Evolutionary conservation across 371 early-diverging fungal species (phyloP).

Genomic region (Mortierella sp.): DNA sequence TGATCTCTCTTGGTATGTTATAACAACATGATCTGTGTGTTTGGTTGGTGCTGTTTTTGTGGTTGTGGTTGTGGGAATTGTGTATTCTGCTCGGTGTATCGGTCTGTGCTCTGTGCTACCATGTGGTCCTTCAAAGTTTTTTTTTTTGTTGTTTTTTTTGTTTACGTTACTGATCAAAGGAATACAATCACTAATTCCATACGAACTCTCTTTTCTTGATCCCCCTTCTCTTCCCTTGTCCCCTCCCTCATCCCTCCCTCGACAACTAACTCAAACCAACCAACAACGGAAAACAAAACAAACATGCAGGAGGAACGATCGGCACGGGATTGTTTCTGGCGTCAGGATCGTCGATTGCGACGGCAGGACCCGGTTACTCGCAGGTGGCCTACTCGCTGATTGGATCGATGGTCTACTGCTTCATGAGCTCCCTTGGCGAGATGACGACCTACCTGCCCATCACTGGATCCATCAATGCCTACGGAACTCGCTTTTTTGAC

Average conservation of each 20-base stretch:
- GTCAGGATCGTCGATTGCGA: slow-evolving; percentile 79
- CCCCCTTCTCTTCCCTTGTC: neutral
- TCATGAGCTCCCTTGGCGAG: slow-evolving; percentile 87
- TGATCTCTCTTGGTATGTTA: slow-evolving; percentile 79
- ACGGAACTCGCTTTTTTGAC: slow-evolving; percentile 87
- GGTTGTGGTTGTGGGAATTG: neutral
- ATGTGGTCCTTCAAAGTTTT: no score
- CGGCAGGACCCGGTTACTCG: slow-evolving; percentile 85
- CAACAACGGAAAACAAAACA: neutral
- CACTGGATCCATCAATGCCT: slow-evolving; percentile 86
- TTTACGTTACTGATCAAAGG: no score
- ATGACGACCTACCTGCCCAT: slow-evolving; percentile 88
- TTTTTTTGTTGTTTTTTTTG: neutral
- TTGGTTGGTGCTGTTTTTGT: neutral
- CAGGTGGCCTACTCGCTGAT: slow-evolving; percentile 81
- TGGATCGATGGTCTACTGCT: slow-evolving; percentile 84
- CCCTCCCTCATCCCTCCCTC: no score
- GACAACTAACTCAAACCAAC: no score
- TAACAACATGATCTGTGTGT: neutral
- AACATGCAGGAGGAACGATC: slow-evolving; percentile 76
- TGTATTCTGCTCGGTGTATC: no score
- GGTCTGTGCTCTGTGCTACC: no score
- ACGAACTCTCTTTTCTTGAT: neutral
- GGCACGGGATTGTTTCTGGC: slow-evolving; percentile 92
- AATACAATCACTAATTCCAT: neutral